Evolutionary conservation across 768 basidiomycete species (phyloP), one percentile per base, ranked within the genome.

Genomic region (Leccinellum rugosiceps): DNA sequence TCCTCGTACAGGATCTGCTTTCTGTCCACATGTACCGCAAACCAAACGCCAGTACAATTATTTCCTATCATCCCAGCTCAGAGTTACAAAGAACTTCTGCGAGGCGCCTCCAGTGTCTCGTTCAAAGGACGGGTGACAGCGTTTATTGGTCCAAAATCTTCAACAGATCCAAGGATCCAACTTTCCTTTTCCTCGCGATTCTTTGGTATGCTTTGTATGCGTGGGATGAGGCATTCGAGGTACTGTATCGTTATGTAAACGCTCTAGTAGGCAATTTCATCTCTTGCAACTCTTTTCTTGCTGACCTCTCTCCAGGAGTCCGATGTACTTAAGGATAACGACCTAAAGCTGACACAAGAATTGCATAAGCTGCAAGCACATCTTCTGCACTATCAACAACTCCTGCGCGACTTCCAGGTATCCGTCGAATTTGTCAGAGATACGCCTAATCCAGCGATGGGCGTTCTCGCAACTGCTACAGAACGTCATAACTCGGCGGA

Each of bases 201-300:
- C 69, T 86, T 25, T 86, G 84, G 84, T 83, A 83, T 61, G 77
- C 81, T 0, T 61, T 84, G 6, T 85, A 85, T 64, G 78, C 81
- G 4, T 85, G 84, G 83, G 84, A 86, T 54, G 83, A 86, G 65
- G 74, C 80, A 1, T 74, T 85, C 19, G 83, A 84, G 58, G 66
- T 71, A 7, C 57, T 86, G 34, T 82, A 82, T 63, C 58, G 62
- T 5, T 80, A 85, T 60, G 78, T 85, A 21, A 79, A 76, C 47
- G 67, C 56, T 47, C 65, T 86, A 68, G 82, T 83, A 67, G 21
- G 80, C 15, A 9, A 34, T 26, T 15, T 43, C 11, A 6, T 52
- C 17, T 26, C 1, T 5, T 13, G 1, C 3, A 11, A 2, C 19
- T 21, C 25, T 25, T 19, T 11, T 35, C 4, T 17, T 21, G 3